Base-by-base conservation (phyloP, 75 land plant genomes). In the Cryptomeria japonica region DNA sequence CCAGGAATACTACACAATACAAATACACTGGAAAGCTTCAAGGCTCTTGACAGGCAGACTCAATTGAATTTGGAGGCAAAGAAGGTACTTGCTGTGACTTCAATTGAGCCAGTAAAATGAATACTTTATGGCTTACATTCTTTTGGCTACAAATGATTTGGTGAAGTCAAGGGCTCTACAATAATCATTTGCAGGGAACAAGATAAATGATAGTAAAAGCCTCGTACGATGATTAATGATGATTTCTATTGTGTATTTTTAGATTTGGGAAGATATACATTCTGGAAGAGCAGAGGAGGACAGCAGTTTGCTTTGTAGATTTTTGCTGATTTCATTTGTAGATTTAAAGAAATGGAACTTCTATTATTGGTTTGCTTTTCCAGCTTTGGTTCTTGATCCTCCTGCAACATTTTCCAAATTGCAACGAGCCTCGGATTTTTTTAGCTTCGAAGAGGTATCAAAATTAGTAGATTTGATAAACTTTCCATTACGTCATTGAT, bases 321-420 rank as follows among this genome's bases (percentile, higher is more conserved):
- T 98, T 87, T 88, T 98, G 83, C 82, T 98, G 31, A 94, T 98
- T 58, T 95, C 99, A 61, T 96, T 91, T 92, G 99, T 99, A 6
- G 99, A 98, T 91, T 83, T 98, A 80, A 98, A 98, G 83, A 96
- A 94, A 89, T 98, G 99, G 99, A 91, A 64, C 83, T 98, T 98
- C 87, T 89, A 88, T 85, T 96, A 98, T 87, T 96, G 96, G 96
- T 96, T 97, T 91, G 99, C 98, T 37, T 98, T 97, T 87, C 99
- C 99, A 80, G 97, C 96, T 64, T 76, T 98, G 84, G 89, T 91
- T 25, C 95, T 97, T 86, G 90, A 94, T 51, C 99, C 98, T 87
- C 98, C 99, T 53, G 99, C 95, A 83, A 92, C 90, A 38, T 49
- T 92, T 82, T 83, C 93, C 46, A 64, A 89, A 72, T 53, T 95